A percentile compares a stretch with the other conserved stretches of the same genome.
Conservation (phyloP, 345 rosid species). For the Aethionema arabicum region DNA sequence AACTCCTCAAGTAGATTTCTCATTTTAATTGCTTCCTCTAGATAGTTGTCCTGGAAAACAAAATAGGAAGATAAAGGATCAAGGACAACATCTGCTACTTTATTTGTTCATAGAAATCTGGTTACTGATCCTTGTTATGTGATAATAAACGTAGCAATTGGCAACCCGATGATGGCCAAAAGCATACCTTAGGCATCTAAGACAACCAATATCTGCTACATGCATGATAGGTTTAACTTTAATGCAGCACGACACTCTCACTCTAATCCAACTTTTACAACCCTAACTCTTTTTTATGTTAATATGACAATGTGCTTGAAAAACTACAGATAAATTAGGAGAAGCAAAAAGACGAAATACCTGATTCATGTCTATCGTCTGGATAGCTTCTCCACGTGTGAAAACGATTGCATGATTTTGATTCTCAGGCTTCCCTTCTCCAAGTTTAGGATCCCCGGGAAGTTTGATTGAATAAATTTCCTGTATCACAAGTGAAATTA, state of each 20-base stretch:
- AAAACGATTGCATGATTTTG: constrained; percentile 95
- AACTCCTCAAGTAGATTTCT: constrained; percentile 98
- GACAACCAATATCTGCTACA: constrained; percentile 20
- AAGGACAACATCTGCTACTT: constrained; percentile 14
- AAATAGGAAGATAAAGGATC: constrained; percentile 24
- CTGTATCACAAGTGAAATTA: constrained; percentile 39
- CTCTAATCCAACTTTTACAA: constrained; percentile 13
- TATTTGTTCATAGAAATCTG: not conserved
- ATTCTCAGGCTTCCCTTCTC: constrained; percentile 99
- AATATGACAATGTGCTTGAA: constrained; percentile 3
- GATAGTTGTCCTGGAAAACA: constrained; percentile 77
- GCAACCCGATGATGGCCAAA: constrained; percentile 18
- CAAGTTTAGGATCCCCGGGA: constrained; percentile 97
- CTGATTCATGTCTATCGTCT: constrained; percentile 99
- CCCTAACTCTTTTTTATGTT: not conserved
- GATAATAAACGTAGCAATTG: constrained; percentile 7
- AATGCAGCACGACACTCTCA: constrained; percentile 12
- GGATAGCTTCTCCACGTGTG: constrained; percentile 98
- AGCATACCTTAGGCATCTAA: constrained; percentile 17
- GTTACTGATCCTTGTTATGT: constrained; percentile 10
- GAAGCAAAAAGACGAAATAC: constrained; percentile 37
- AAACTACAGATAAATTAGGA: constrained; percentile 5
- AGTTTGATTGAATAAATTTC: constrained; percentile 92
- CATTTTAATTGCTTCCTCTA: constrained; percentile 98
- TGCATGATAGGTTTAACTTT: constrained; percentile 15